Evolutionary conservation across 2,329 filamentous ascomycete genomes (phyloP).

Genomic region (Verticillium longisporum): DNA sequence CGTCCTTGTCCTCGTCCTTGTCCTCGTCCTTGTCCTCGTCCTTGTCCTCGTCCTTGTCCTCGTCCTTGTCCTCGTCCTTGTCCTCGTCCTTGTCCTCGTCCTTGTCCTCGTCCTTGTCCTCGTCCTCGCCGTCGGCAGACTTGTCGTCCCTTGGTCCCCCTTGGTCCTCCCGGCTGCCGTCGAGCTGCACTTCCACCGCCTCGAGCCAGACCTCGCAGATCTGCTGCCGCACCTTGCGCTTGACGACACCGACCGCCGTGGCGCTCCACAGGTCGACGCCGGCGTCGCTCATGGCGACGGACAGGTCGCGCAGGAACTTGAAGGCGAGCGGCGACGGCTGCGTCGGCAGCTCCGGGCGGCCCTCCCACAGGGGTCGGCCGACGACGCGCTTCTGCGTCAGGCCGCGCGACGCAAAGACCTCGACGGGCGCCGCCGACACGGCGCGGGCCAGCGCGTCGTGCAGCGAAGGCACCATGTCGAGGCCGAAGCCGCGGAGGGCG

Average conservation of each 20-base stretch:
- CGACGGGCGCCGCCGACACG: slow-evolving; percentile 42
- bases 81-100: too few species aligned
- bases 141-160: slow-evolving; percentile 6
- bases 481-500: slow-evolving; percentile 50
- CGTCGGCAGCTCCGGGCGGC: slow-evolving; percentile 60
- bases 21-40: too few species aligned
- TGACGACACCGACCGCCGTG: slow-evolving; percentile 56
- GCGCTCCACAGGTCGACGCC: slow-evolving; percentile 80
- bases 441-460: slow-evolving; percentile 53
- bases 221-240: slow-evolving; percentile 43
- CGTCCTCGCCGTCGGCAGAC: slow-evolving; percentile 9
- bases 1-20: too few species aligned
- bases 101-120: too few species aligned
- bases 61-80: too few species aligned
- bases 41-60: too few species aligned
- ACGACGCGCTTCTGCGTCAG: slow-evolving; percentile 42
- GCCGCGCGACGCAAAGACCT: slow-evolving; percentile 34
- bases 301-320: slow-evolving; percentile 60
- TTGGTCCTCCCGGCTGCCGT: slow-evolving; percentile 10
- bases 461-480: slow-evolving; percentile 54
- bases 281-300: slow-evolving; percentile 58
- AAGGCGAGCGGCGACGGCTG: slow-evolving; percentile 74
- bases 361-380: slow-evolving; percentile 70
- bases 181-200: slow-evolving; percentile 25
- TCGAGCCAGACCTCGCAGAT: slow-evolving; percentile 43